Conservation (phyloP, 495 filamentous ascomycete species). For the Staphylotrichum tortipilum region DNA sequence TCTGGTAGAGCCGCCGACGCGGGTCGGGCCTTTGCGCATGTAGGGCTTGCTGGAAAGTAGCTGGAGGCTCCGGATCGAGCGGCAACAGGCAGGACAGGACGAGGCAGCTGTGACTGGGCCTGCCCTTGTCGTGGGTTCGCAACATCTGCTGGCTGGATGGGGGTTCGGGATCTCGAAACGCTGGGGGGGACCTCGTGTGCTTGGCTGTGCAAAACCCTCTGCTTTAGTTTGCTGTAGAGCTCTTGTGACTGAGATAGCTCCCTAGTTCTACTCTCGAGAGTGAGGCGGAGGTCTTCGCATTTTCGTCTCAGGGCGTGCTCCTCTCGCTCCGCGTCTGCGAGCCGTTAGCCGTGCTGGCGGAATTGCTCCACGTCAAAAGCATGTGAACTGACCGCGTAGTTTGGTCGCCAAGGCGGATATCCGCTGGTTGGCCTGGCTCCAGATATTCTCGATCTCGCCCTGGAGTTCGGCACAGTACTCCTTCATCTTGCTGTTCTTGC, state of each 20-base stretch:
- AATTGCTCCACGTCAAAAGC: neutral
- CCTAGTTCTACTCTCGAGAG: constrained; percentile 63
- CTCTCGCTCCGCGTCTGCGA: constrained; percentile 53
- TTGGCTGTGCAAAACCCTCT: constrained; percentile 57
- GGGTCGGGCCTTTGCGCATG: neutral
- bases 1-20: neutral
- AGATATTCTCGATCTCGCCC: constrained; percentile 67
- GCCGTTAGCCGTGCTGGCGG: neutral
- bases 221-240: constrained; percentile 76
- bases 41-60: constrained; percentile 6
- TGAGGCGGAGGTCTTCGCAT: constrained; percentile 64
- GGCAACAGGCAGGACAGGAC: neutral
- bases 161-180: constrained; percentile 22
- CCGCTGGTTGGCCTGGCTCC: constrained; percentile 73
- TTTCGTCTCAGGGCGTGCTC: constrained; percentile 62
- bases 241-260: constrained; percentile 73
- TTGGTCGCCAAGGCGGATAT: constrained; percentile 59
- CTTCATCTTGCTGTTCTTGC: constrained; percentile 11
- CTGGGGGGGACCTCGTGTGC: constrained; percentile 64
- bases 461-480: constrained; percentile 36
- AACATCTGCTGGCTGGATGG: neutral
- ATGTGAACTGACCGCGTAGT: constrained; percentile 19
- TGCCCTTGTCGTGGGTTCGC: neutral
- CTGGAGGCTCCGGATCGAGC: neutral
- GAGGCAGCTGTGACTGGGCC: neutral